Evolutionary conservation across 2,329 filamentous ascomycete genomes (phyloP).

Genomic region (Cylindrodendrum hubeiense): DNA sequence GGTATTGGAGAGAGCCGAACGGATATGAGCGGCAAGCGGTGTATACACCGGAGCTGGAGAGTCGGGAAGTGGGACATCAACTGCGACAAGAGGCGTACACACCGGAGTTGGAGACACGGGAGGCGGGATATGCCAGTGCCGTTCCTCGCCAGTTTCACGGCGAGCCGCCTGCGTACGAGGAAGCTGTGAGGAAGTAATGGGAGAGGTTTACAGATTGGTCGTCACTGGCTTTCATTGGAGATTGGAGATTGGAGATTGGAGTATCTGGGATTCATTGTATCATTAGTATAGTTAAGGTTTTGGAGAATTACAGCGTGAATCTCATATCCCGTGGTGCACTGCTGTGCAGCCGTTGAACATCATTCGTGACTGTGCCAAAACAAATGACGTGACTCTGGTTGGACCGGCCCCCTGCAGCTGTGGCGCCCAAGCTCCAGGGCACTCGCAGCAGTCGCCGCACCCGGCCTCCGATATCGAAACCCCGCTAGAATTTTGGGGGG

Average conservation of each 20-base stretch:
- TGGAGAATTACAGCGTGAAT: too few relatives aligned
- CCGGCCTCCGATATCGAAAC: constrained; percentile 44
- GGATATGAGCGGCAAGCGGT: constrained; percentile 1
- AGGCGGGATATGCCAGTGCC: not conserved
- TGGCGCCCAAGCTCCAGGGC: constrained; percentile 5
- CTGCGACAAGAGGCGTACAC: too few relatives aligned
- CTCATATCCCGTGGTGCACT: not conserved
- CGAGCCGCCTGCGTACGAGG: constrained; percentile 39
- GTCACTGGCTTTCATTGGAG: too few relatives aligned
- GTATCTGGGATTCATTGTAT: not conserved
- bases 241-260: not conserved
- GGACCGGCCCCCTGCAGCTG: constrained; percentile 30
- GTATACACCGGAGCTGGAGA: constrained; percentile 3
- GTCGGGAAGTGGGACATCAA: not conserved
- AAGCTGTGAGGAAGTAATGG: constrained; percentile 29
- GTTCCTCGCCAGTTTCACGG: constrained; percentile 14
- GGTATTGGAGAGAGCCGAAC: too few relatives aligned
- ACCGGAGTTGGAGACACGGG: not conserved
- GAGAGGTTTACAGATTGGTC: not conserved
- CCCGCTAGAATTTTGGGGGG: constrained; percentile 13
- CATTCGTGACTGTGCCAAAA: constrained; percentile 9
- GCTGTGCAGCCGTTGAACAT: too few relatives aligned
- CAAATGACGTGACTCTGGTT: constrained; percentile 39
- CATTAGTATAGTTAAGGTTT: too few relatives aligned
- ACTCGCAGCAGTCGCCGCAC: not conserved